Evolutionary conservation across 192 early-diverging fungal genomes (phyloP), one percentile per base, ranked within the genome.

Genomic region (Oehlia diaphana): DNA sequence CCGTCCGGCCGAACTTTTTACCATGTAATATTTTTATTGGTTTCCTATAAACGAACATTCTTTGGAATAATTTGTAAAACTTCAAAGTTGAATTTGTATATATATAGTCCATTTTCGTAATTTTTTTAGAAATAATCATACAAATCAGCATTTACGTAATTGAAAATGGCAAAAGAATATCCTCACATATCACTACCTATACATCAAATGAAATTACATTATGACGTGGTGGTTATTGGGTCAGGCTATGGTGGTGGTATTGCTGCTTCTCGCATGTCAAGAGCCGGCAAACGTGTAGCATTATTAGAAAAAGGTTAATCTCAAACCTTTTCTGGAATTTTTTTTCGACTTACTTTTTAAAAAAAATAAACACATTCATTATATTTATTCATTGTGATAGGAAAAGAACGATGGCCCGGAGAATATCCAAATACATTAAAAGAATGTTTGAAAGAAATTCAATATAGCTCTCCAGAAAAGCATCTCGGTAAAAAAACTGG

Each of bases 361-460:
- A 31, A 31, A 31, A 31, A 31, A 31, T 16, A 37, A 37, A 37
- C 35, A 37, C 4, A 37, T 44, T 9, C 7, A 9, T 44, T 44
- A 31, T 31, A 31, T 31, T 31, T 31, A 31, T 31, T 31, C 31
- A 6, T 44, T 44, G 42, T 13, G 2, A 72, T 31, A 80, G 86
- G 86, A 3, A 72, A 85, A 63, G 86, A 87, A 79, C 79, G 84
- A 35, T 87, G 86, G 86, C 86, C 86, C 12, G 86, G 86, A 28
- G 86, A 87, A 42, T 87, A 80, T 71, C 86, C 86, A 49, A 78
- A 80, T 74, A 76, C 83, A 4, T 69, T 70, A 0, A 35, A 74
- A 14, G 77, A 83, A n/a, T 70, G 72, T 21, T 74, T 82, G 3
- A 78, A 80, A 47, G 86, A 87, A 37, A 62, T 83, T 35, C 86